Conservation (phyloP, 768 basidiomycete genomes). For the Crassisporium funariophilum region DNA sequence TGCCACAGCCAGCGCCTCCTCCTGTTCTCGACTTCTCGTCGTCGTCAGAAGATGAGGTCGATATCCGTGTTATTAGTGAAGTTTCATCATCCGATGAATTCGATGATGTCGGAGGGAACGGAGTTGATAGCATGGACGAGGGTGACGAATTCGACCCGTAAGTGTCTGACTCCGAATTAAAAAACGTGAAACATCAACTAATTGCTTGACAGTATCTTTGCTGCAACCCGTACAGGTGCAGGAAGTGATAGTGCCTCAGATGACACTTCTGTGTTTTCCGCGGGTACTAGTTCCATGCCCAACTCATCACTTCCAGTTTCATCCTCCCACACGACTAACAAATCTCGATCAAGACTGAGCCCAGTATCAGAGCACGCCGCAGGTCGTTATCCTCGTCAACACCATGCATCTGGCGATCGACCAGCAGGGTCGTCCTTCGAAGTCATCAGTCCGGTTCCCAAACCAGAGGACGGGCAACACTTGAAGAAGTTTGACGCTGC, state of each 20-base stretch:
- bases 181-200: neutral
- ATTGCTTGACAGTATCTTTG: slow-evolving; percentile 57
- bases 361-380: slow-evolving; percentile 63
- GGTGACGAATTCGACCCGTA: slow-evolving; percentile 83
- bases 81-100: slow-evolving; percentile 51
- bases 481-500: slow-evolving; percentile 13
- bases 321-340: slow-evolving; percentile 43
- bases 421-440: slow-evolving; percentile 53
- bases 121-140: slow-evolving; percentile 57
- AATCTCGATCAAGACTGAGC: slow-evolving; percentile 53
- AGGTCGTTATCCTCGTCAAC: slow-evolving; percentile 21
- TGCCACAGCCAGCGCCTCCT: slow-evolving; percentile 32
- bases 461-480: slow-evolving; percentile 17
- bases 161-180: slow-evolving; percentile 26
- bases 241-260: slow-evolving; percentile 69
- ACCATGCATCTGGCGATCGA: slow-evolving; percentile 21
- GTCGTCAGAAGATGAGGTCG: slow-evolving; percentile 60
- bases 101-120: slow-evolving; percentile 48
- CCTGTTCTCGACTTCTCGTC: slow-evolving; percentile 43
- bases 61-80: slow-evolving; percentile 47
- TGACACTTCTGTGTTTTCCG: slow-evolving; percentile 59
- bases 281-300: slow-evolving; percentile 50
- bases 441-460: slow-evolving; percentile 43
- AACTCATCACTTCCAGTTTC: slow-evolving; percentile 57
- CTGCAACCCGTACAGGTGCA: slow-evolving; percentile 54